phyloP scores from a whole-genome alignment of 495 filamentous ascomycete genomes.

The Aspergillus homomorphus region DNA sequence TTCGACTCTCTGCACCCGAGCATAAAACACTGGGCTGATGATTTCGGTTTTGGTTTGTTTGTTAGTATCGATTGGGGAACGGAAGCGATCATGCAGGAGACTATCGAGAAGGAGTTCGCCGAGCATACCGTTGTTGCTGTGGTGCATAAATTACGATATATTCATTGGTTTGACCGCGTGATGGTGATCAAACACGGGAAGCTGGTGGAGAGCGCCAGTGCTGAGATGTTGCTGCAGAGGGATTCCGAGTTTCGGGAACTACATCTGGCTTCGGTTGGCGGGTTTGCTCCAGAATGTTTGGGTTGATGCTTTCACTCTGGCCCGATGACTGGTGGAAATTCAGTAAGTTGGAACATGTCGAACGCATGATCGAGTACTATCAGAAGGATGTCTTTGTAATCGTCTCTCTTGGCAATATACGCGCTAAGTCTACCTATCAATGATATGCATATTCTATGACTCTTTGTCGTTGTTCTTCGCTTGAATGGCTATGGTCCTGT shows the following conservation, averaged over 20 bases:
- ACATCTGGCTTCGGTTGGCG: conserved; percentile 1
- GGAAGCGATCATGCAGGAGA: conserved; percentile 22
- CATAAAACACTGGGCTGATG: background rate
- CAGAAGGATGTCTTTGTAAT: no score
- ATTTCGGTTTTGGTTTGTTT: background rate
- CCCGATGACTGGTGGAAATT: no score
- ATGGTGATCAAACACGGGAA: conserved; percentile 32
- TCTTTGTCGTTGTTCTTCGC: no score
- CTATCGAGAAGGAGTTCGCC: conserved; percentile 31
- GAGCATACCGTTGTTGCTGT: conserved; percentile 44
- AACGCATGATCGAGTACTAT: no score
- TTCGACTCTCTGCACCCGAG: conserved; percentile 5
- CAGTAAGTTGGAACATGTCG: no score
- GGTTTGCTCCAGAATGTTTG: no score
- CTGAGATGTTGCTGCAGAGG: conserved; percentile 25
- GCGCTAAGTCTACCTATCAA: no score
- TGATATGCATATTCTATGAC: no score
- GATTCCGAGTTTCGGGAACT: conserved; percentile 12
- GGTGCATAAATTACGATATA: conserved; percentile 39
- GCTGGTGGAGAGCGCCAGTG: conserved; percentile 35
- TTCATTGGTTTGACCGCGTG: conserved; percentile 41
- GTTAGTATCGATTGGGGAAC: conserved; percentile 25
- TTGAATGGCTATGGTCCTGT: no score
- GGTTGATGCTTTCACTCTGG: no score
- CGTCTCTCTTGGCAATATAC: no score